Evolutionary conservation across 148 eudicot genomes (phyloP).

Genomic region (Spergularia bocconei): DNA sequence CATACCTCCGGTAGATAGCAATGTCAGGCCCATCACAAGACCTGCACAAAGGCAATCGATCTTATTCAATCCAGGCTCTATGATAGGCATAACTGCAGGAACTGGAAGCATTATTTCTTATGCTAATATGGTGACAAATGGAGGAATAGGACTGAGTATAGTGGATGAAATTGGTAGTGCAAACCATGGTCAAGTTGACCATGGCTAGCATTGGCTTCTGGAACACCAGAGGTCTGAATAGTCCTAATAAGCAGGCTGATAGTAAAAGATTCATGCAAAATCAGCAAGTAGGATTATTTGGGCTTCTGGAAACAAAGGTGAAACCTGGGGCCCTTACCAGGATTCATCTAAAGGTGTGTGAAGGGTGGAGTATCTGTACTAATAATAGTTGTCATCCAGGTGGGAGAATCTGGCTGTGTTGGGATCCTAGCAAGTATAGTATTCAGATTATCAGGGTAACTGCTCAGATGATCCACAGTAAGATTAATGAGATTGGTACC

Average conservation of each 20-base stretch:
- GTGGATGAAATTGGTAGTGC: no score
- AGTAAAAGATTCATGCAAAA: background rate
- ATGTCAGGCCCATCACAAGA: no score
- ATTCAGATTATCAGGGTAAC: background rate
- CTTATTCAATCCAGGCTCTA: no score
- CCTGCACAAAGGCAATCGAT: no score
- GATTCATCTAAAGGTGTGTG: no score
- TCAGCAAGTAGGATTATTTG: background rate
- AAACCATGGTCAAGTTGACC: no score
- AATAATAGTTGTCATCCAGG: background rate
- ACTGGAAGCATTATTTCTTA: no score
- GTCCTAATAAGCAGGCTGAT: background rate
- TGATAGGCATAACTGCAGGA: no score
- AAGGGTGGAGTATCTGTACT: background rate
- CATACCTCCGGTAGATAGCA: no score
- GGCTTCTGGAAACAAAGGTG: background rate
- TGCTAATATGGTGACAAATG: no score
- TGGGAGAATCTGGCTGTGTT: background rate
- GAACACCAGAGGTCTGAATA: background rate
- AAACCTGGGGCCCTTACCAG: no score
- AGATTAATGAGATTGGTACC: background rate
- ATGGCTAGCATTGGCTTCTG: background rate
- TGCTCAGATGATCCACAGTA: background rate
- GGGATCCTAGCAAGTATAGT: background rate
- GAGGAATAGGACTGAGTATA: no score